Percentiles rank a stretch among this genome's conserved stretches.
Evolutionary conservation across 169 alveolate genomes (phyloP).

Genomic region (Plasmodium malariae): DNA sequence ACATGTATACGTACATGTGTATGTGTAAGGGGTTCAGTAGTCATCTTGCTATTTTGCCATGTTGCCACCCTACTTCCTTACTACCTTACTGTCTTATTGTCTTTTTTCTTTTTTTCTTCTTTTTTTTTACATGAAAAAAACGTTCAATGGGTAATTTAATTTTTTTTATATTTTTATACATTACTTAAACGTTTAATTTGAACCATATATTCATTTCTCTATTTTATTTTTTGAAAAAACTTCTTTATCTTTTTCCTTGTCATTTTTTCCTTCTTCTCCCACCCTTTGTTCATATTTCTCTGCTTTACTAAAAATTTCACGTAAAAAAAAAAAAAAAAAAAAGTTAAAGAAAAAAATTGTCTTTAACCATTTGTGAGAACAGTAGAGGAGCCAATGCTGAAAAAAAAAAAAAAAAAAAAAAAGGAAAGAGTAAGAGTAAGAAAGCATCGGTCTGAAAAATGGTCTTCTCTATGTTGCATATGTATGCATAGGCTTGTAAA

Average conservation of each 20-base stretch:
- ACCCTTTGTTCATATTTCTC: not conserved
- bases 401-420: conserved; percentile 10
- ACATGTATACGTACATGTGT: no score
- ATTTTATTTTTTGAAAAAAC: conserved; percentile 27
- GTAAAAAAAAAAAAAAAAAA: not conserved
- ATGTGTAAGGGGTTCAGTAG: no score
- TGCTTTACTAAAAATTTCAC: not conserved
- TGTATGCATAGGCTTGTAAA: not conserved
- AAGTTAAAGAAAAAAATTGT: conserved; percentile 49
- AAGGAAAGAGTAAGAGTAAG: not conserved
- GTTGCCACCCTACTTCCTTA: no score
- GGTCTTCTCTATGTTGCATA: no score
- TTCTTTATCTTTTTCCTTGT: not conserved
- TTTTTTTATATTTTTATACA: no score
- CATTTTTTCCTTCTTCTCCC: not conserved
- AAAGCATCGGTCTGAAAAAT: no score
- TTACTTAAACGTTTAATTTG: no score
- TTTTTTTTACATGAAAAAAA: no score
- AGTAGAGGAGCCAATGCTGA: conserved; percentile 48
- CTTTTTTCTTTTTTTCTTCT: no score
- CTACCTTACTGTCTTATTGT: no score
- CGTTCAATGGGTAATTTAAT: no score
- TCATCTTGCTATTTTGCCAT: no score
- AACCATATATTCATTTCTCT: not conserved
- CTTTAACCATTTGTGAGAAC: conserved; percentile 65